Conservation (phyloP, 176 grass and related monocot genomes). For the Cocos nucifera region DNA sequence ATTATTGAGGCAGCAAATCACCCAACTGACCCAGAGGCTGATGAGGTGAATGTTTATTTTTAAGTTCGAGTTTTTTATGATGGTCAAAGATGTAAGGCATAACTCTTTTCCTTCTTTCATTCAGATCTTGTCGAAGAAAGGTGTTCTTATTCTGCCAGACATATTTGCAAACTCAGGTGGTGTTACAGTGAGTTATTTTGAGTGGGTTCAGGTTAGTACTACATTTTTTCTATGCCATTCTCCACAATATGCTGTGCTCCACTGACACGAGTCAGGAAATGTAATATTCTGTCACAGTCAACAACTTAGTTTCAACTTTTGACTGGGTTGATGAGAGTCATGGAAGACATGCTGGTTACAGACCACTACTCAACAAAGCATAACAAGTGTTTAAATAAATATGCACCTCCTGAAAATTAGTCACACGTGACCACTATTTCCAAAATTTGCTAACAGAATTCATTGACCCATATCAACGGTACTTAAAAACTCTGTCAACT, state of each 20-base stretch:
- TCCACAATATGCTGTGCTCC: not conserved
- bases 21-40: constrained; percentile 86
- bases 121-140: constrained; percentile 92
- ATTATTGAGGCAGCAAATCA: constrained; percentile 99
- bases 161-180: constrained; percentile 95
- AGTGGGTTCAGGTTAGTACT: constrained; percentile 76
- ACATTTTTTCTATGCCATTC: not conserved
- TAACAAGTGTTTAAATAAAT: no score
- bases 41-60: constrained; percentile 47
- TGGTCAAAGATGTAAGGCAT: not conserved
- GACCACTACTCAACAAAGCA: no score
- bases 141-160: constrained; percentile 73
- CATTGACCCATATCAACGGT: no score
- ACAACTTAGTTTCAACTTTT: not conserved
- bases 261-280: not conserved
- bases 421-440: no score
- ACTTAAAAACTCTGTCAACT: no score
- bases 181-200: constrained; percentile 94
- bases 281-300: not conserved
- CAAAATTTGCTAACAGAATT: no score
- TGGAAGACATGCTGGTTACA: no score
- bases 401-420: no score
- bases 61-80: not conserved
- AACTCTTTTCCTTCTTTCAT: not conserved
- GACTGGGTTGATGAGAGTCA: no score